A percentile compares a stretch with the other conserved stretches of the same genome.
Conservation (phyloP, 176 grass and related monocot genomes). For the Rhynchospora pubera region DNA sequence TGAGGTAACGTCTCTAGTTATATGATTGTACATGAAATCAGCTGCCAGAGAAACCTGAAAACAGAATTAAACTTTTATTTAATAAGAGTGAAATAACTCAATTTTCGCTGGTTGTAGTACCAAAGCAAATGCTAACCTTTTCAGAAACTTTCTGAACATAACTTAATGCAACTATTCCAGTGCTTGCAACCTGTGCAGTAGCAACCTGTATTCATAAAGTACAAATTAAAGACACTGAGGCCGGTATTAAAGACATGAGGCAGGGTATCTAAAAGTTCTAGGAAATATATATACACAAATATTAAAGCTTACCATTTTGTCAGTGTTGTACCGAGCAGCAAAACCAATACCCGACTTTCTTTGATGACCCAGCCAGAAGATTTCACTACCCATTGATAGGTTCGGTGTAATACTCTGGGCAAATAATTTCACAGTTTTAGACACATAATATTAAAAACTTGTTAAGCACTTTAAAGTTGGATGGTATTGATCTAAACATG, state of each 20-base stretch:
- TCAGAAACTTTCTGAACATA: conserved; percentile 98
- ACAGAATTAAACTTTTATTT: conserved; percentile 7
- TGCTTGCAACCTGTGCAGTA: conserved; percentile 90
- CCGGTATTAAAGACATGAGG: not conserved
- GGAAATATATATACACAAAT: not conserved
- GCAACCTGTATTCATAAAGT: conserved; percentile 46
- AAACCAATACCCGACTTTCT: conserved; percentile 96
- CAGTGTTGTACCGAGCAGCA: conserved; percentile 79
- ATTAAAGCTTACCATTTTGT: conserved; percentile 67
- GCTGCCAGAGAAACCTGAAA: conserved; percentile 86
- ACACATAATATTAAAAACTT: not conserved
- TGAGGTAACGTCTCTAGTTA: conserved; percentile 80
- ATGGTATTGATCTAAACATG: not conserved
- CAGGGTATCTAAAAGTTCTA: not conserved
- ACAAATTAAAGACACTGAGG: not conserved
- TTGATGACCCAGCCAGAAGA: conserved; percentile 97
- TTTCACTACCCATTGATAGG: conserved; percentile 85
- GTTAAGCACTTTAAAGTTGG: not conserved
- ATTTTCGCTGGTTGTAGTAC: not conserved
- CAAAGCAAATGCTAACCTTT: conserved; percentile 47
- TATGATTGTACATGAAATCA: conserved; percentile 99
- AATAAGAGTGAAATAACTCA: not conserved
- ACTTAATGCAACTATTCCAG: conserved; percentile 88
- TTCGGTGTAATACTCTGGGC: conserved; percentile 83
- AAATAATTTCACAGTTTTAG: not conserved